Base-by-base conservation (phyloP, 345 rosid genomes). In the Salix viminalis region DNA sequence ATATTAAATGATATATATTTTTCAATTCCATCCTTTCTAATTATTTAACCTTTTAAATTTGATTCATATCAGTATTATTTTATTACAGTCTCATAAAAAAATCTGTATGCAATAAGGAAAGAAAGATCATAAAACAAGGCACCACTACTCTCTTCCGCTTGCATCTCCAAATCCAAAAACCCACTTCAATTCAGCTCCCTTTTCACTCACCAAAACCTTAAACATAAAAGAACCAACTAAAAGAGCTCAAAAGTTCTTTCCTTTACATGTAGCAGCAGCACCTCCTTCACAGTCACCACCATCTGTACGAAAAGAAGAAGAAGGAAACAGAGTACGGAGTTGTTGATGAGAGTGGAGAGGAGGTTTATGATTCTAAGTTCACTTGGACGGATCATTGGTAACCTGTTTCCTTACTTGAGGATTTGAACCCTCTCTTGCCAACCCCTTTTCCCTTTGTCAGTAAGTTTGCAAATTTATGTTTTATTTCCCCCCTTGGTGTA, bases 381-480 rank as follows among this genome's bases (percentile, higher is more conserved):
- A 80, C 90, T 23, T 96, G 98, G 99, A 90, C 92, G 84, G 98
- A 96, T 80, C 97, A 96, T 68, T 96, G 99, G 99, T 93, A 96
- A 81, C 97, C 97, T 4, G 94, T 93, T 84, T 96, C 99, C 52
- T 84, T 93, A 68, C 75, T 92, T 23, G 97, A 91, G 78, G 98
- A 96, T 81, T 86, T 93, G 89, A 95, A 96, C 84, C 94, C 90
- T 67, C 58, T 72, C 37, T 75, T 80, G 65, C 98, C 98, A 5
- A 92, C 92, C 46, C 92, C 86, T n/a, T 93, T 96, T 68, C 83
- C 98, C 99, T 11, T 66, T 96, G 74, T 92, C 99, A 46, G 99
- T 96, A 84, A 83, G 81, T 77, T 79, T 79, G 79, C 73, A 7
- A 41, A 41, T 68, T 9, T 58, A 41, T 65, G 4, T 70, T n/a